Evolutionary conservation across 1,284 basidiomycete genomes (phyloP), one percentile per base, ranked within the genome.

Genomic region (Quambalaria eucalypti): DNA sequence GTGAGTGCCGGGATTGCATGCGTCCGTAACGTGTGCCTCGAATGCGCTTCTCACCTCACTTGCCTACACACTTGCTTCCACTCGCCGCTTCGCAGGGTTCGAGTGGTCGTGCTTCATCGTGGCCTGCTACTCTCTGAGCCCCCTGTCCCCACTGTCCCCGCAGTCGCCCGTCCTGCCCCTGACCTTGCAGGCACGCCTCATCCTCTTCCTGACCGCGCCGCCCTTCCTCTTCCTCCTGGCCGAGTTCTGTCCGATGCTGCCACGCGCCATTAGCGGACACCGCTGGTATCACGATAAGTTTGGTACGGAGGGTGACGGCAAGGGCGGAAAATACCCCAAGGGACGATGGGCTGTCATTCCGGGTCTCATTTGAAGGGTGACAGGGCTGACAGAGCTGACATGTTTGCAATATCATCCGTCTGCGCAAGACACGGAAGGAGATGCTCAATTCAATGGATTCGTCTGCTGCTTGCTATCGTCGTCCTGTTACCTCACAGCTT

Each of bases 221-320:
- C 69, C 74, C 0, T 57, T 63, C 51, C 61, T 76, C 19, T 93
- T 93, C 76, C 74, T 89, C 28, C 55, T 85, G 5, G 78, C 82
- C 3, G 87, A 90, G 69, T 62, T 92, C 1, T 77, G 82, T 25
- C 55, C 83, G 30, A 91, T 92, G 90, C 68, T 86, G 4, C 86
- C 88, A 0, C 78, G 89, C 26, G 90, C 90, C 3, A 81, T 84
- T 56, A 83, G 82, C 52, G 88, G 87, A 2, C 89, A 92, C 68
- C 68, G 67, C 60, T 92, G 90, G 90, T 91, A 92, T 76, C 81
- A 81, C 44, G 61, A 78, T 51, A 84, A 81, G 48, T 90, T 92
- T 71, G 71, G 69, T 26, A 46, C 40, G 7, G 36, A 54, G 53
- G 55, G 59, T 4, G 79, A 79, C 1, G 80, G 82, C 29, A 57